Evolutionary conservation across 805 yeast genomes (phyloP).

Genomic region (Wickerhamiella shivajii): DNA sequence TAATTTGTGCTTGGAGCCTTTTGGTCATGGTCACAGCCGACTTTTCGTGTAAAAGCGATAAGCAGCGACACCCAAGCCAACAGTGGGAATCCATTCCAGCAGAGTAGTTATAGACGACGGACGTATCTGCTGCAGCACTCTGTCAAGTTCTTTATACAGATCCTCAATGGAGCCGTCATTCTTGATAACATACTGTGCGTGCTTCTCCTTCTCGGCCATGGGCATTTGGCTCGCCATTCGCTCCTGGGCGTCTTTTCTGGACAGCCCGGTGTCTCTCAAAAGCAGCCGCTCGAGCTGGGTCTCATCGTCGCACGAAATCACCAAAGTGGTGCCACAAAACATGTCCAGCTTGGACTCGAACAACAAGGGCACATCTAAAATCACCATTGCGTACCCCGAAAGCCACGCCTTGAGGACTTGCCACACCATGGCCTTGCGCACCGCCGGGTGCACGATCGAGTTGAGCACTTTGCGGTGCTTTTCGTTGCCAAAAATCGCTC

Average conservation of each 20-base stretch:
- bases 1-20: not conserved
- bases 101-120: slow-evolving; percentile 25
- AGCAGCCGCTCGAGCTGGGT: slow-evolving; percentile 50
- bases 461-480: slow-evolving; percentile 48
- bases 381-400: slow-evolving; percentile 39
- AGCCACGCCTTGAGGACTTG: slow-evolving; percentile 46
- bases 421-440: slow-evolving; percentile 48
- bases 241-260: slow-evolving; percentile 49
- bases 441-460: slow-evolving; percentile 76
- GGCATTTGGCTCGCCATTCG: slow-evolving; percentile 71
- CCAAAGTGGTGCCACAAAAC: slow-evolving; percentile 56
- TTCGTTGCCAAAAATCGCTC: slow-evolving; percentile 57
- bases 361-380: slow-evolving; percentile 80
- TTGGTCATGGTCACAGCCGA: not conserved
- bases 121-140: slow-evolving; percentile 25
- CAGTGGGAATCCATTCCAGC: slow-evolving; percentile 25
- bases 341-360: slow-evolving; percentile 64
- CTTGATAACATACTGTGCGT: slow-evolving; percentile 54
- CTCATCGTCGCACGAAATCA: slow-evolving; percentile 46
- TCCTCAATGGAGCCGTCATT: slow-evolving; percentile 38
- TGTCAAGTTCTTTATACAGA: slow-evolving; percentile 32
- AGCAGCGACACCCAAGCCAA: slow-evolving; percentile 17
- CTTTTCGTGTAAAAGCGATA: not conserved
- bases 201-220: slow-evolving; percentile 36
- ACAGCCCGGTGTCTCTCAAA: slow-evolving; percentile 51